Base-by-base conservation (phyloP, 192 early-diverging fungal genomes). In the Coemansia sp. region DNA sequence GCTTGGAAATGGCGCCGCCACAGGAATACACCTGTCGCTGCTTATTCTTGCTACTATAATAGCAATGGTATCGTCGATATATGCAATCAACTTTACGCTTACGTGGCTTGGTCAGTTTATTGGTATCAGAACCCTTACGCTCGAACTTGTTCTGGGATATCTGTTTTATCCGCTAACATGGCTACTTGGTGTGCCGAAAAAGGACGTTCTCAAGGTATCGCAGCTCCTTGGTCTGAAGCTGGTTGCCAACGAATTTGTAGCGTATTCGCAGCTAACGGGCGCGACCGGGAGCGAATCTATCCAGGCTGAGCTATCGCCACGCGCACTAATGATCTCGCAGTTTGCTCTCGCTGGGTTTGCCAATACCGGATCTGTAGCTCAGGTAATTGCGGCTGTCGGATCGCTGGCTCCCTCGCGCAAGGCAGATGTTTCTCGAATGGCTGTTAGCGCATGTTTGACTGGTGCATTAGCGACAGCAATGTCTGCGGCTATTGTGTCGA, bases 281-380 rank as follows among this genome's bases (percentile, higher is more conserved):
- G 56, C 55, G 5, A 11, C 55, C 16, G 70, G 76, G 5, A 40
- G 25, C 1, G n/a, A 38, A 5, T 29, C 68, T 7, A 73, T 83
- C 28, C 65, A 67, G 56, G 75, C 65, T 28, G 33, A 38, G 5
- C 73, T 91, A 28, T 69, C 82, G 6, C 25, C 40, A 7, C 87
- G 89, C 42, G 77, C 83, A 0, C 33, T 71, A 17, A 42, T 86
- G 36, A 83, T 91, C 61, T 73, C 84, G 1, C 84, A 90, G 30
- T 93, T 92, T 67, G 88, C 92, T 29, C 85, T 91, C 54, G 93
- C 92, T 67, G 90, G 91, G 33, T 96, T 96, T 69, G 92, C 92
- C 57, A 96, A 96, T 83, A 83, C 92, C 22, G 87, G 86, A 5
- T 91, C 89, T 42, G 86, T 94, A 71, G 94, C 92, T 64, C 93